A percentile compares a stretch with the other conserved stretches of the same genome.
Evolutionary conservation across 352 stramenopile species (phyloP).

Genomic region (Phytophthora idaei): DNA sequence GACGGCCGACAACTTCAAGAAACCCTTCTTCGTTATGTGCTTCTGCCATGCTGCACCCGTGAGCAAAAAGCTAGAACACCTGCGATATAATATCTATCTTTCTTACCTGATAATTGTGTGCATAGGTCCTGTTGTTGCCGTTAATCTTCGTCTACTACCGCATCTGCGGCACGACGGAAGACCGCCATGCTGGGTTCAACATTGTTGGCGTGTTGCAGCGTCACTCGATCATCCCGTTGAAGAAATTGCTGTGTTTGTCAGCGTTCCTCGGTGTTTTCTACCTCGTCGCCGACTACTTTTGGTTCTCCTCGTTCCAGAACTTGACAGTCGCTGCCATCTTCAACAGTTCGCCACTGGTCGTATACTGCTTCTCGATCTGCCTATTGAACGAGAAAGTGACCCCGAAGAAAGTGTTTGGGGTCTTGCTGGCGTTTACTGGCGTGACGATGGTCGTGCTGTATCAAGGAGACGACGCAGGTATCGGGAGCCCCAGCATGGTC

Average conservation of each 20-base stretch:
- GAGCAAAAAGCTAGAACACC: neutral
- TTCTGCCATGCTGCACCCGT: conserved; percentile 51
- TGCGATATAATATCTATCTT: neutral
- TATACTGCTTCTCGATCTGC: conserved; percentile 75
- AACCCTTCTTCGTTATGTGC: conserved; percentile 63
- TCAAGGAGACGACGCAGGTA: conserved; percentile 31
- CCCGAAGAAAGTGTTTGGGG: conserved; percentile 45
- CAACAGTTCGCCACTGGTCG: conserved; percentile 67
- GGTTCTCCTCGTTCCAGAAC: conserved; percentile 52
- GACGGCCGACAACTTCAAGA: conserved; percentile 31
- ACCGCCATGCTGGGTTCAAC: conserved; percentile 22
- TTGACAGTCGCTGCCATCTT: conserved; percentile 64
- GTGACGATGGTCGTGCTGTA: conserved; percentile 59
- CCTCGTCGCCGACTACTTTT: conserved; percentile 60
- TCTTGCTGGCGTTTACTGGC: conserved; percentile 49
- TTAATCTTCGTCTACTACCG: conserved; percentile 43
- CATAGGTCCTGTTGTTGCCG: conserved; percentile 21
- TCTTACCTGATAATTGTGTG: neutral
- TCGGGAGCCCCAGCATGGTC: conserved; percentile 39
- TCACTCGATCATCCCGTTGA: conserved; percentile 46
- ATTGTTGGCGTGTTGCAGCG: conserved; percentile 32
- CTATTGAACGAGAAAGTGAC: conserved; percentile 50
- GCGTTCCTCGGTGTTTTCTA: conserved; percentile 50
- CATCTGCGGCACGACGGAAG: conserved; percentile 22
- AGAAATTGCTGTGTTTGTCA: conserved; percentile 40